Evolutionary conservation across 2,329 filamentous ascomycete species (phyloP).

Genomic region (Nigrograna mackinnonii): DNA sequence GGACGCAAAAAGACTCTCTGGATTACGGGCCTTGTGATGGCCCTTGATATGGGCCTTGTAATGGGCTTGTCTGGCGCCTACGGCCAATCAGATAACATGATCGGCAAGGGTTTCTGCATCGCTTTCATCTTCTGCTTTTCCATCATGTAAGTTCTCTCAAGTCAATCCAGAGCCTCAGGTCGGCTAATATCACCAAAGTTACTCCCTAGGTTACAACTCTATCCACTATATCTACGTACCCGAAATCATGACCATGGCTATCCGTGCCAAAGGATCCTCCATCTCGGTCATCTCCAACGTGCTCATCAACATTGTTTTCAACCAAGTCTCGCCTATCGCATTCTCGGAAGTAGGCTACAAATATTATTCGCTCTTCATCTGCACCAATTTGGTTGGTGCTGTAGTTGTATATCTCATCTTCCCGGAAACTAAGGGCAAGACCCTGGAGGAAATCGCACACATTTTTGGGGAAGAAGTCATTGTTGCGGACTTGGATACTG

Average conservation of each 20-base stretch:
- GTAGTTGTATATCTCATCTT: conserved; percentile 16
- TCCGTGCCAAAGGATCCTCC: conserved; percentile 23
- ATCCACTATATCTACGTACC: conserved; percentile 33
- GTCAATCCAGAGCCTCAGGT: no score
- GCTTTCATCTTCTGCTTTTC: conserved; percentile 20
- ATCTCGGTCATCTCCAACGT: conserved; percentile 12
- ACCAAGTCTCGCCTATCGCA: conserved; percentile 9
- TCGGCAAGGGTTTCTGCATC: conserved; percentile 12
- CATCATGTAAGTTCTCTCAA: conserved; percentile 43
- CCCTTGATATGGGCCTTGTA: conserved; percentile 10
- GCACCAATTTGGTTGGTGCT: conserved; percentile 11
- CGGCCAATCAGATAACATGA: conserved; percentile 7
- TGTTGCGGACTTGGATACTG: conserved; percentile 11
- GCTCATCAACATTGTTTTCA: conserved; percentile 11
- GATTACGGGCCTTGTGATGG: conserved; percentile 11
- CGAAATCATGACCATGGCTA: conserved; percentile 30
- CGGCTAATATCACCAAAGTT: conserved; percentile 7
- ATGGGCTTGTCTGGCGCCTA: conserved; percentile 11
- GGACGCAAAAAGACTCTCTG: conserved; percentile 12
- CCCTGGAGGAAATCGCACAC: conserved; percentile 22
- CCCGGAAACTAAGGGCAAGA: conserved; percentile 24
- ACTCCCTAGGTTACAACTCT: conserved; percentile 30
- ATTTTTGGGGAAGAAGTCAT: conserved; percentile 18
- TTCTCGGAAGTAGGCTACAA: conserved; percentile 11
- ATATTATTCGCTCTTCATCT: conserved; percentile 12